These are phyloP conservation scores for Nicotiana sylvestris DNA, from an alignment of 257 asterid species.

Conservation along the genomic window DNA sequence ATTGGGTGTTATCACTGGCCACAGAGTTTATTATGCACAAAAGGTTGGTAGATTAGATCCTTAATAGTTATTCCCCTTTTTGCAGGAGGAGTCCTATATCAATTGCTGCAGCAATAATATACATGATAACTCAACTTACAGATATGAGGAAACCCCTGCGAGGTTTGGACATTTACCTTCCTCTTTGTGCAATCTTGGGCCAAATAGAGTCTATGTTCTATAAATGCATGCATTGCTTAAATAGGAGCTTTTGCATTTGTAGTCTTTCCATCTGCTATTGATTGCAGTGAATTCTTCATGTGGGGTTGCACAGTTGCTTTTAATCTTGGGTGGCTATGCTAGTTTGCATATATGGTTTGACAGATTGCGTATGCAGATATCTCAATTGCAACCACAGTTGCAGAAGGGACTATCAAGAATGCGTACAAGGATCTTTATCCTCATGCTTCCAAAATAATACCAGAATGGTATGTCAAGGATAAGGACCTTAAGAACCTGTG, in stretches of 20 bases:
- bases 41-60: neutral
- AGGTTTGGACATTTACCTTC: constrained; percentile 41
- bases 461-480: constrained; percentile 71
- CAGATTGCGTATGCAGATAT: constrained; percentile 40
- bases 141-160: constrained; percentile 66
- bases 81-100: constrained; percentile 93
- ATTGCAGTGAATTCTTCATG: neutral
- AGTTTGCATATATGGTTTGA: neutral
- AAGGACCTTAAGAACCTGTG: constrained; percentile 65
- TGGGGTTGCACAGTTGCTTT: neutral
- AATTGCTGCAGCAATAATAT: constrained; percentile 84
- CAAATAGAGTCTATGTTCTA: neutral
- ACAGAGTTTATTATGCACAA: neutral
- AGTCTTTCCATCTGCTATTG: neutral
- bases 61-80: neutral
- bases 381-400: constrained; percentile 74
- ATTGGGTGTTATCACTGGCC: neutral
- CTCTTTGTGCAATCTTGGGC: neutral
- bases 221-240: neutral
- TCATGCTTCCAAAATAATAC: constrained; percentile 65
- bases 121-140: constrained; percentile 78
- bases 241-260: neutral
- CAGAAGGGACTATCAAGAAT: constrained; percentile 85
- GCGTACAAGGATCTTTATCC: constrained; percentile 79
- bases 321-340: neutral